These are phyloP conservation scores for Thermothelomyces thermophilus DNA, from an alignment of 2,329 filamentous ascomycete genomes.

Conservation along the genomic window DNA sequence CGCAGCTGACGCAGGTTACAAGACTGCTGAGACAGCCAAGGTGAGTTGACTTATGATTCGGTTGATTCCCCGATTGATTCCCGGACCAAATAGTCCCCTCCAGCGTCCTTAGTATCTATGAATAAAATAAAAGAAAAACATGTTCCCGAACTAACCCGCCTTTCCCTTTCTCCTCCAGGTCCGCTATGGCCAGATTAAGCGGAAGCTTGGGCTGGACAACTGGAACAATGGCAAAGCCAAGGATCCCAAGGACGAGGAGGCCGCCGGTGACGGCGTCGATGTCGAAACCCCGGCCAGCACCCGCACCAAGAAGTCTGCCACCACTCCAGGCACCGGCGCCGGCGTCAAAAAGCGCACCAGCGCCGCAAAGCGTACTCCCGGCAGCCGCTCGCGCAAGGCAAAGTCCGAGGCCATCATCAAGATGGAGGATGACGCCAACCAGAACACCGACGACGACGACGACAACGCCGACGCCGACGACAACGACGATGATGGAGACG, in stretches of 20 bases:
- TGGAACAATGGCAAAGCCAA: conserved; percentile 12
- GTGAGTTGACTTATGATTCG: conserved; percentile 27
- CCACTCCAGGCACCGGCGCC: conserved; percentile 3
- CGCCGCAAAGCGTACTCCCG: not conserved
- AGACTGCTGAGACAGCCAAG: conserved; percentile 40
- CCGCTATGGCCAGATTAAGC: conserved; percentile 45
- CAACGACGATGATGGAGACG: not conserved
- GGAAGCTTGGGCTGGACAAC: conserved; percentile 36
- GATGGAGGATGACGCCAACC: conserved; percentile 1
- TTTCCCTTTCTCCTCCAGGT: conserved; percentile 26
- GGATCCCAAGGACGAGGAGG: not conserved
- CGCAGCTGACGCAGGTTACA: conserved; percentile 37
- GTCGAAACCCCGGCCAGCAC: not conserved
- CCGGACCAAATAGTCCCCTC: not conserved
- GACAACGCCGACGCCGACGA: not conserved
- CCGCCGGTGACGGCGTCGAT: not conserved
- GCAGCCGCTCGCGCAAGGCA: conserved; percentile 10
- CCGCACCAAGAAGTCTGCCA: conserved; percentile 2
- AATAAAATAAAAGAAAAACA: too few relatives aligned
- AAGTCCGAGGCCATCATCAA: conserved; percentile 18
- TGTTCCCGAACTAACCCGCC: too few relatives aligned
- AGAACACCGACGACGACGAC: not conserved
- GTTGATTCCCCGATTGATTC: not conserved
- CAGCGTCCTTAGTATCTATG: too few relatives aligned
- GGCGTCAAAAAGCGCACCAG: conserved; percentile 17